Evolutionary conservation across 768 basidiomycete genomes (phyloP), one percentile per base, ranked within the genome.

Genomic region (Lentinula guzmanii): DNA sequence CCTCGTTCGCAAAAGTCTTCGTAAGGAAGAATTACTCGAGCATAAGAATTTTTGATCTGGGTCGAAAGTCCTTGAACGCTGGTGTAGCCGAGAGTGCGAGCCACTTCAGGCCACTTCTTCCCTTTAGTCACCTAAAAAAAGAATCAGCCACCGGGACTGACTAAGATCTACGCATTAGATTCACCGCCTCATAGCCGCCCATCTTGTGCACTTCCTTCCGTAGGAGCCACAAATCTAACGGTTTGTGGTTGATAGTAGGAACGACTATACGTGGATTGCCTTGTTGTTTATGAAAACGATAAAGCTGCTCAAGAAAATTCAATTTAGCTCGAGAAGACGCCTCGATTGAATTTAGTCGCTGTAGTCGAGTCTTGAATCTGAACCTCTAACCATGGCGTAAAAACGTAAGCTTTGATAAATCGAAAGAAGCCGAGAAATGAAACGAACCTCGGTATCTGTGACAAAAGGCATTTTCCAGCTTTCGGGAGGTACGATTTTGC

Each of bases 401-500:
- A 66, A 58, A 64, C 58, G 43, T 63, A 64, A 55, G 60, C 61
- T 70, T 65, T 53, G 85, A 79, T 74, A 79, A 84, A 50, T 79
- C 71, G 82, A 76, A 67, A 54, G 28, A 58, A 35, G 48, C 21
- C 59, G 42, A 58, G 43, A 69, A 61, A 55, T 52, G 58, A 61
- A 48, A 78, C 86, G 63, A 66, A 94, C 95, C 84, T 95, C 92
- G 16, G 93, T 93, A 71, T 98, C 89, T 50, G 95, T 91, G 10
- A 93, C 88, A 70, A 97, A 98, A 7, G 96, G 93, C 87, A 97
- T 96, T 67, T 89, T 84, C 97, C 97, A 99, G 21, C 84, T 90
- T 60, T 82, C 79, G 1, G 97, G 97, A 63, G 97, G 97, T 28
- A 98, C 84, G 61, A 99, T 86, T 78, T 99, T 99, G 77, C 93